These are phyloP conservation scores for Amphicarpaea edgeworthii DNA, from an alignment of 306 rosid genomes.

Conservation along the genomic window DNA sequence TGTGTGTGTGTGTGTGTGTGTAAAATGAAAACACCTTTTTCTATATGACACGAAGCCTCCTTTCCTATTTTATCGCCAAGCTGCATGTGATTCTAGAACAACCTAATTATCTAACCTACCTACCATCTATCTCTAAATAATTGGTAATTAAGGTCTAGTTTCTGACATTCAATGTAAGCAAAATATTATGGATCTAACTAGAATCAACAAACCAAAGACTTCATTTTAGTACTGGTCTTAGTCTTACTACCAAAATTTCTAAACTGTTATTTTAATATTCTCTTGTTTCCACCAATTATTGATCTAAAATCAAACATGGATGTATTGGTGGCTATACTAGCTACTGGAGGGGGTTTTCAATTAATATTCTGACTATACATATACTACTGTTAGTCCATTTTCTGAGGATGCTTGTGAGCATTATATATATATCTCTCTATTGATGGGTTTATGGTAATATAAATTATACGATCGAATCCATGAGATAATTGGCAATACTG, in stretches of 20 bases:
- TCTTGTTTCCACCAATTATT: slow-evolving; percentile 50
- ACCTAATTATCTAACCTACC: slow-evolving; percentile 41
- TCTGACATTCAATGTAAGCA: slow-evolving; percentile 4
- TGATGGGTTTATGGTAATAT: slow-evolving; percentile 33
- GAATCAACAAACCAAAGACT: slow-evolving; percentile 10
- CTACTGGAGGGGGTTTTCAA: neutral
- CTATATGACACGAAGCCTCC: slow-evolving; percentile 36
- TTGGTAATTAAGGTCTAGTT: slow-evolving; percentile 13
- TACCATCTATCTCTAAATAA: slow-evolving; percentile 1
- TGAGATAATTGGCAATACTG: slow-evolving; percentile 36
- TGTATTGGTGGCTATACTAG: neutral
- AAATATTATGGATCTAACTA: slow-evolving; percentile 1
- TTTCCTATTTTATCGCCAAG: slow-evolving; percentile 33
- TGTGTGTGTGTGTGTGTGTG: too few relatives aligned
- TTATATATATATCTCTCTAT: neutral
- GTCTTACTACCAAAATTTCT: slow-evolving; percentile 17
- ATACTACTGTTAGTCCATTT: slow-evolving; percentile 33
- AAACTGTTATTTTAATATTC: slow-evolving; percentile 14
- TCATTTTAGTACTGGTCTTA: neutral
- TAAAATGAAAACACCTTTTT: slow-evolving; percentile 57
- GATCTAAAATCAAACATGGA: slow-evolving; percentile 21
- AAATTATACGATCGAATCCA: too few relatives aligned
- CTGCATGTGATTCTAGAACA: slow-evolving; percentile 52
- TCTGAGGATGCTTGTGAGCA: neutral
- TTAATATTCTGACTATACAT: slow-evolving; percentile 17